A percentile compares a stretch with the other conserved stretches of the same genome.
These are phyloP conservation scores for Aurantiochytrium sp. DNA, from an alignment of 108 stramenopile species.

Conservation along the genomic window DNA sequence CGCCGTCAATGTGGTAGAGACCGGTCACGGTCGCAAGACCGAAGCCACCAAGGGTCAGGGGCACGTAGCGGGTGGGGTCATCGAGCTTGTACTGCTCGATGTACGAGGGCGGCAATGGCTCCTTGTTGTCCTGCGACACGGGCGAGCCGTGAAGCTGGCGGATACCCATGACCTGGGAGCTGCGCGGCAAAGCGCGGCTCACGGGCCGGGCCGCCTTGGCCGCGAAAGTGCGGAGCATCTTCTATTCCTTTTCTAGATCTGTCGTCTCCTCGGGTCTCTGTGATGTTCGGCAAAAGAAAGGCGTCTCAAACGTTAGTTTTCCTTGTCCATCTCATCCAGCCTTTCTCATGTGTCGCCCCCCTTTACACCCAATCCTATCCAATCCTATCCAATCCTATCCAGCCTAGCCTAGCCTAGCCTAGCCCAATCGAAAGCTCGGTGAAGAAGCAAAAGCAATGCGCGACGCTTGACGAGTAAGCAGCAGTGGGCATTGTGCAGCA, in stretches of 20 bases:
- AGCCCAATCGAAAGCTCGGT: too few species aligned
- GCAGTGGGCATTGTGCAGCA: too few species aligned
- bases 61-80: not conserved
- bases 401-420: too few species aligned
- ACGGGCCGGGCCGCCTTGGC: not conserved
- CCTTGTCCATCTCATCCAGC: too few species aligned
- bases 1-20: constrained; percentile 7
- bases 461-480: too few species aligned
- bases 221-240: not conserved
- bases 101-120: not conserved
- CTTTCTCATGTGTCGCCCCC: too few species aligned
- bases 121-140: not conserved
- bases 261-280: not conserved
- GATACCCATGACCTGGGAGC: not conserved
- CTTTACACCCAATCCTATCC: too few species aligned
- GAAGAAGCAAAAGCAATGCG: too few species aligned
- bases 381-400: too few species aligned
- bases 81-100: constrained; percentile 17
- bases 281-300: not conserved
- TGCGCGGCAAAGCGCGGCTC: not conserved
- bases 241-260: not conserved
- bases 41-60: not conserved
- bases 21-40: not conserved
- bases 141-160: not conserved
- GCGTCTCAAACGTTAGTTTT: not conserved